Base-by-base conservation (phyloP, 2,329 filamentous ascomycete genomes). In the Kalaharituber pfeilii region DNA sequence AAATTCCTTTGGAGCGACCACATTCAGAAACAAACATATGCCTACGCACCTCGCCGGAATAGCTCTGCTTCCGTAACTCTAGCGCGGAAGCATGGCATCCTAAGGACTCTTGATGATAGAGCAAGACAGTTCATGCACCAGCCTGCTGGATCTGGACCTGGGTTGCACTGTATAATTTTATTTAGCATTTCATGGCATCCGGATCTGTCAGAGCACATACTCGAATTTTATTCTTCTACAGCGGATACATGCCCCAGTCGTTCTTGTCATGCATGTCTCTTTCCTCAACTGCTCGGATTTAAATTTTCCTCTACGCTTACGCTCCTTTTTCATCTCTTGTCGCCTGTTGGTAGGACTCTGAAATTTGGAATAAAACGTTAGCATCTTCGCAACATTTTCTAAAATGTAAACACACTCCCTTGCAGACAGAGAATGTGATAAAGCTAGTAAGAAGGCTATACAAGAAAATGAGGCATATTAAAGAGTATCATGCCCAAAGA, bases 161-260 rank as follows among this genome's bases (percentile, higher is more conserved):
- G 58, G 20, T 58, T 59, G 36, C 59, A 61, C 59, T 61, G 29
- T 51, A 33, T 24, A 24, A 33, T 18, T 20, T 15, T n/a, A 53
- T 26, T 22, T 42, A 42, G 9, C 18, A 53, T 30, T 13, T 18
- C 33, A 50, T 49, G 22, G n/a, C 18, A 44, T 8, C 18, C 15
- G 13, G 39, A 36, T 24, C 26, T 15, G 15, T 5, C 22, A 28
- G n/a, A 7, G 5, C 29, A 39, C 52, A 22, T 60, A 61, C 59
- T 39, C 59, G 52, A 53, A 60, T 61, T 45, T 59, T 60, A 42
- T 60, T 61, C 53, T 56, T 61, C 56, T 58, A 26, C 59, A 61
- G 9, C 54, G 54, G 18, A 61, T 27, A 49, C 59, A 61, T n/a
- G 59, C 59, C 28, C 59, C 59, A 5, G 56, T 56, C 28, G 59